Percentiles rank a stretch among this genome's conserved stretches.
These are phyloP conservation scores for Barbarea vulgaris DNA, from an alignment of 345 rosid species.

Conservation along the genomic window DNA sequence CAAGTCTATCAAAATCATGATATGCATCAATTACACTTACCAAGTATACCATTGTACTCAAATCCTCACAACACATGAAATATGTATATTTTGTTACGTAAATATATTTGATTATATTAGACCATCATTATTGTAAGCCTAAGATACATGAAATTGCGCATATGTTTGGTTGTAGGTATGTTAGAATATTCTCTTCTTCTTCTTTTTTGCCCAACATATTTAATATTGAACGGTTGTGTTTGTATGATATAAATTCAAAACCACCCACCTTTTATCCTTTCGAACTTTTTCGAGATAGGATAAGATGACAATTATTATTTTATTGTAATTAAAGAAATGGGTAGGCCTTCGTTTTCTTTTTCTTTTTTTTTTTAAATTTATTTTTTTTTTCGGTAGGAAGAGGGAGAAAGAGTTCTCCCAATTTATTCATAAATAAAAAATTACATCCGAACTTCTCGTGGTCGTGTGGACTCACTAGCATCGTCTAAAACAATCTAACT, in stretches of 20 bases:
- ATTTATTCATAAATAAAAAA: too few relatives aligned
- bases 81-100: background rate
- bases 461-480: too few relatives aligned
- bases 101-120: background rate
- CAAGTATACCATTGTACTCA: background rate
- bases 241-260: slow-evolving; percentile 20
- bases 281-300: slow-evolving; percentile 17
- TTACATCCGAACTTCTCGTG: too few relatives aligned
- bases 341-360: background rate
- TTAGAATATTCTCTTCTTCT: too few relatives aligned
- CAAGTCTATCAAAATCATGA: background rate
- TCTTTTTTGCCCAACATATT: background rate
- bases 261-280: slow-evolving; percentile 27
- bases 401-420: too few relatives aligned
- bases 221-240: slow-evolving; percentile 1
- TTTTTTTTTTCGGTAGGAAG: too few relatives aligned
- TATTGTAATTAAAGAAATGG: slow-evolving; percentile 10
- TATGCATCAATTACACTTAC: background rate
- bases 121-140: background rate
- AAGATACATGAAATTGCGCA: background rate
- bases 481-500: too few relatives aligned
- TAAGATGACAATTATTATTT: slow-evolving; percentile 12
- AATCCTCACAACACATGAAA: background rate
- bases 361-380: too few relatives aligned
- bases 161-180: background rate